Percentiles rank a stretch among this genome's conserved stretches.
phyloP scores from a whole-genome alignment of 768 basidiomycete genomes.

The Scleroderma bovista region DNA sequence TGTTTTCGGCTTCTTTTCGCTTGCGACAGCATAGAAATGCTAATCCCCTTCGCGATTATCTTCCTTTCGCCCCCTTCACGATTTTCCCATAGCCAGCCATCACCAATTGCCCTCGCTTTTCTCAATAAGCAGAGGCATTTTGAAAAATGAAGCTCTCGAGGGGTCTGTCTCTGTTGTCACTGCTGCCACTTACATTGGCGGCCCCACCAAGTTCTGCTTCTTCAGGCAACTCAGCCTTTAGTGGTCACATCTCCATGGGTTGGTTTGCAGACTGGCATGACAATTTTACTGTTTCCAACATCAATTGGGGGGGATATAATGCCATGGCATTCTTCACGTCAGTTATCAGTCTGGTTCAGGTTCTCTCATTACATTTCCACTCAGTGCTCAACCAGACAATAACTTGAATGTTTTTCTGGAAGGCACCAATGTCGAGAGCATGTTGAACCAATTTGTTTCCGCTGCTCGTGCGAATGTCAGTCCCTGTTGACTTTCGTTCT shows the following conservation, averaged over 20 bases:
- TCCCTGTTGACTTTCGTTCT: neutral
- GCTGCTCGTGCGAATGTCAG: conserved; percentile 25
- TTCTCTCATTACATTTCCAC: neutral
- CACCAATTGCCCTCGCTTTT: neutral
- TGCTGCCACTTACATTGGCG: conserved; percentile 23
- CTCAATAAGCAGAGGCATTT: neutral
- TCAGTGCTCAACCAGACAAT: conserved; percentile 20
- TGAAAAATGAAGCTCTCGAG: conserved; percentile 12
- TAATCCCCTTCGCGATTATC: neutral
- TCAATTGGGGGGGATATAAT: conserved; percentile 66
- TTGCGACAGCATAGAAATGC: neutral
- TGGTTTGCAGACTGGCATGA: conserved; percentile 74
- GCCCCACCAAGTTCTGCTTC: conserved; percentile 15
- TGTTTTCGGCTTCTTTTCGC: neutral
- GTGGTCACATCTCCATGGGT: conserved; percentile 41
- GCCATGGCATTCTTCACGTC: conserved; percentile 63
- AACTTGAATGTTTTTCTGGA: conserved; percentile 9
- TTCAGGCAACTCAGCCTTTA: conserved; percentile 11
- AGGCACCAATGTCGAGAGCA: neutral
- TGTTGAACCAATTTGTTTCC: conserved; percentile 16
- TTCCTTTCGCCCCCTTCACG: conserved; percentile 4
- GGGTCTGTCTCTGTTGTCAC: conserved; percentile 16
- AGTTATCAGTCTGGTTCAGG: neutral
- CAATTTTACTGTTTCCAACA: conserved; percentile 38
- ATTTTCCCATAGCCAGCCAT: conserved; percentile 9